A percentile compares a stretch with the other conserved stretches of the same genome.
These are phyloP conservation scores for Toxoplasma gondii DNA, from an alignment of 169 alveolate species.

Conservation along the genomic window DNA sequence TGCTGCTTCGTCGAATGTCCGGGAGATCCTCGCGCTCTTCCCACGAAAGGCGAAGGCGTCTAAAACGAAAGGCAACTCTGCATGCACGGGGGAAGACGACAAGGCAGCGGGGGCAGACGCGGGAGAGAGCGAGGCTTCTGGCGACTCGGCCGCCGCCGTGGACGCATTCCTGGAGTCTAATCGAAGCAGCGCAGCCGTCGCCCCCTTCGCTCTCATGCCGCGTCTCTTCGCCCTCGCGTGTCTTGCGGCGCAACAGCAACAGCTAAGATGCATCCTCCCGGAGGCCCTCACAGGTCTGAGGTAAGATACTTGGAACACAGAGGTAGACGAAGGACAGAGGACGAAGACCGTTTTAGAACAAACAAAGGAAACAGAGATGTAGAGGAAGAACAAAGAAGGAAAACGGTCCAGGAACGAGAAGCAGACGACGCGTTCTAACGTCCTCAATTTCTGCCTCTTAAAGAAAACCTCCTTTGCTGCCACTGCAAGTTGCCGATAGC, in stretches of 20 bases:
- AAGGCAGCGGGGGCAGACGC: neutral
- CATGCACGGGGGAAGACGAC: neutral
- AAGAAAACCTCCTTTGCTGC: no score
- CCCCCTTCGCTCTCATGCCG: slow-evolving; percentile 59
- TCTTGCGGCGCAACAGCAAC: slow-evolving; percentile 52
- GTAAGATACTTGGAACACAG: neutral
- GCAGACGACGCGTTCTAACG: no score
- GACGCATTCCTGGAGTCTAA: neutral
- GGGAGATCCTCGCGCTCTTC: neutral
- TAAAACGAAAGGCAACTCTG: neutral
- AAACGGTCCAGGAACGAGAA: no score
- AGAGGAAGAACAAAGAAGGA: slow-evolving; percentile 6
- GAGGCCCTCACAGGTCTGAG: slow-evolving; percentile 58
- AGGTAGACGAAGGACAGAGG: neutral
- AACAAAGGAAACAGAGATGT: neutral
- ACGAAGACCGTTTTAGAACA: neutral
- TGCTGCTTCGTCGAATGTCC: neutral
- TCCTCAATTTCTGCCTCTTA: no score
- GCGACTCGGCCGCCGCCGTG: neutral
- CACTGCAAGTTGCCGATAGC: no score
- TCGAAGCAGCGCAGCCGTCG: neutral
- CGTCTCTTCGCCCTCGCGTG: slow-evolving; percentile 37
- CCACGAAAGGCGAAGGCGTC: neutral
- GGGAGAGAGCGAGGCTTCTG: neutral
- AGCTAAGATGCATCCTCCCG: slow-evolving; percentile 49